These are phyloP conservation scores for Naganishia antarctica DNA, from an alignment of 768 basidiomycete species.

Conservation along the genomic window DNA sequence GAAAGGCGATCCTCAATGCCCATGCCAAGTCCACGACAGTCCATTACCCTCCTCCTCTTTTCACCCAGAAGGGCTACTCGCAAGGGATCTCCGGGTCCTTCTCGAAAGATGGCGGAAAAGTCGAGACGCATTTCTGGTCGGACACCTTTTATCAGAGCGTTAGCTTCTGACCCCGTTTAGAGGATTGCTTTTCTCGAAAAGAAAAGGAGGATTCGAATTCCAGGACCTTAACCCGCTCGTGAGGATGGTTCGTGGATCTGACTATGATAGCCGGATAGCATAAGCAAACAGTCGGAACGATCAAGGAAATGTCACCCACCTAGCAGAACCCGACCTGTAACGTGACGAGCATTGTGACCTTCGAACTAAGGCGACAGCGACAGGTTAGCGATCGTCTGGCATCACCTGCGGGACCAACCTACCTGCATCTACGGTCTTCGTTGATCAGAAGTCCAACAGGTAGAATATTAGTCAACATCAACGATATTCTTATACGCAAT, in stretches of 20 bases:
- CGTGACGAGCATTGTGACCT: slow-evolving; percentile 50
- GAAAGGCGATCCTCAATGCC: slow-evolving; percentile 46
- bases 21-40: slow-evolving; percentile 43
- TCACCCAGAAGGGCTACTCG: slow-evolving; percentile 17
- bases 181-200: slow-evolving; percentile 33
- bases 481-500: slow-evolving; percentile 9
- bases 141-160: slow-evolving; percentile 35
- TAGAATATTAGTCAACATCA: slow-evolving; percentile 19
- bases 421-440: slow-evolving; percentile 22
- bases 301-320: neutral
- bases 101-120: slow-evolving; percentile 18
- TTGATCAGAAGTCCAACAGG: neutral
- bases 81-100: slow-evolving; percentile 28
- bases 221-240: slow-evolving; percentile 51
- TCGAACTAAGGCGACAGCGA: slow-evolving; percentile 35
- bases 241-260: slow-evolving; percentile 31
- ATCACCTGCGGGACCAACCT: neutral
- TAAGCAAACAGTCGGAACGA: neutral
- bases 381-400: neutral
- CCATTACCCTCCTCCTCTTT: slow-evolving; percentile 41
- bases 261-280: neutral
- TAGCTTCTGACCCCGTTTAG: slow-evolving; percentile 44
- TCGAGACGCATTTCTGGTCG: slow-evolving; percentile 50
- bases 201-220: slow-evolving; percentile 46
- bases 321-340: slow-evolving; percentile 21